These are phyloP conservation scores for Aeminium ludgeri DNA, from an alignment of 495 filamentous ascomycete species.

Conservation along the genomic window DNA sequence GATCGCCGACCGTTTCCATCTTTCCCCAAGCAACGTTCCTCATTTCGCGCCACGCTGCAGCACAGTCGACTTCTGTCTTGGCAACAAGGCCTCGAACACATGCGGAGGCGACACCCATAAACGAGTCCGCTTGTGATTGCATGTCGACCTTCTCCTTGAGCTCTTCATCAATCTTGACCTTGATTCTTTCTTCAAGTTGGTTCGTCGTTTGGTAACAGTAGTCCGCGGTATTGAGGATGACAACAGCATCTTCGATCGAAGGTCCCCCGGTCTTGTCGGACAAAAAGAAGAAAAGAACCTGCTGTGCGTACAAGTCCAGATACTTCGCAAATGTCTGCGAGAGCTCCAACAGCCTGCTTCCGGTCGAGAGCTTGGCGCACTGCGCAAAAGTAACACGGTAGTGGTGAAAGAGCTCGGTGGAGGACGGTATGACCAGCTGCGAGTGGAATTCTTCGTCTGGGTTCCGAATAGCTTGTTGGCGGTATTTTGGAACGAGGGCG, in stretches of 20 bases:
- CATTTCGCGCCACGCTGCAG: constrained; percentile 91
- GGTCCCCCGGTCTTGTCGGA: constrained; percentile 39
- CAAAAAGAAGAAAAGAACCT: constrained; percentile 70
- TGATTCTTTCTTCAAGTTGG: constrained; percentile 89
- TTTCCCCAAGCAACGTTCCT: constrained; percentile 89
- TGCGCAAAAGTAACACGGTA: constrained; percentile 82
- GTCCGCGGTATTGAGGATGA: constrained; percentile 90
- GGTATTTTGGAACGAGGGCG: constrained; percentile 75
- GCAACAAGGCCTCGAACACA: constrained; percentile 70
- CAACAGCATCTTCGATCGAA: constrained; percentile 56
- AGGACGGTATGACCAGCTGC: constrained; percentile 78
- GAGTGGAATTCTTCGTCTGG: constrained; percentile 83
- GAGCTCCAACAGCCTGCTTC: constrained; percentile 68
- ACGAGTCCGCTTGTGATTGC: constrained; percentile 81
- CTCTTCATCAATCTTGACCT: constrained; percentile 64
- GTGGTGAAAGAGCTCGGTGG: constrained; percentile 92
- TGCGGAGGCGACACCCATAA: constrained; percentile 85
- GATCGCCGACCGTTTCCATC: constrained; percentile 87
- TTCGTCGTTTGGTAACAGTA: constrained; percentile 90
- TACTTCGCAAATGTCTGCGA: constrained; percentile 79
- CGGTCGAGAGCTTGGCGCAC: constrained; percentile 89
- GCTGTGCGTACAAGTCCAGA: constrained; percentile 86
- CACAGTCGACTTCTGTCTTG: constrained; percentile 63
- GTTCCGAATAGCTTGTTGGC: constrained; percentile 60
- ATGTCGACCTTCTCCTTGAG: constrained; percentile 63